A percentile compares a stretch with the other conserved stretches of the same genome.
These are phyloP conservation scores for Polyporus arcularius DNA, from an alignment of 768 basidiomycete genomes.

Conservation along the genomic window DNA sequence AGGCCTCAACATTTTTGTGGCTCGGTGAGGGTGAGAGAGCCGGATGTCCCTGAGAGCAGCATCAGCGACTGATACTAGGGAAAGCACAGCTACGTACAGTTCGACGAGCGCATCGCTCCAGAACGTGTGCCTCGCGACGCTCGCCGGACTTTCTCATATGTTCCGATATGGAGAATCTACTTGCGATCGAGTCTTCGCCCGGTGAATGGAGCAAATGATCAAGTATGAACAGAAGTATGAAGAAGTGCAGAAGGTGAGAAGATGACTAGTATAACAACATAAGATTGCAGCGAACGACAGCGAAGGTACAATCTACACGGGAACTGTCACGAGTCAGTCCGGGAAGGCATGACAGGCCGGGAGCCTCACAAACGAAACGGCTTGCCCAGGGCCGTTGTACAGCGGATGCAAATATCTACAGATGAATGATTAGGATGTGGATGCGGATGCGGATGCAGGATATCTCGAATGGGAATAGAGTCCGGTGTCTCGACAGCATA, in stretches of 20 bases:
- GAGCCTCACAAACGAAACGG: conserved; percentile 10
- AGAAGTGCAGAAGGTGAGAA: background rate
- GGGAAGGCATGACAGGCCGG: background rate
- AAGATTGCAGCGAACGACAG: background rate
- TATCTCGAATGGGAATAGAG: conserved; percentile 3
- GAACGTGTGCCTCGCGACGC: too few species aligned
- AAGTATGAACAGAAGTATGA: background rate
- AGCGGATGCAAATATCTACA: conserved; percentile 14
- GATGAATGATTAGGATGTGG: conserved; percentile 6
- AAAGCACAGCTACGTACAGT: too few species aligned
- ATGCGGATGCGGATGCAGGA: conserved; percentile 2
- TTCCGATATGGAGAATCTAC: too few species aligned
- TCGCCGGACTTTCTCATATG: too few species aligned
- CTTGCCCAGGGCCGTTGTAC: conserved; percentile 3
- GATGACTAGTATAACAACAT: background rate
- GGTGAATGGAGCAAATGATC: too few species aligned
- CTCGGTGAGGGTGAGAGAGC: too few species aligned
- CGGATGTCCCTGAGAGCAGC: too few species aligned
- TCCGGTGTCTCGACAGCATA: conserved; percentile 16
- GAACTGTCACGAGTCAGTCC: background rate
- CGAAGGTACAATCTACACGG: background rate
- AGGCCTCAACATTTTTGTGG: too few species aligned
- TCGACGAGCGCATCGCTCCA: too few species aligned
- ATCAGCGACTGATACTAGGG: too few species aligned
- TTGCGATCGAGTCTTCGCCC: too few species aligned